These are phyloP conservation scores for Alternaria panax DNA, from an alignment of 2,329 filamentous ascomycete genomes.

Conservation along the genomic window DNA sequence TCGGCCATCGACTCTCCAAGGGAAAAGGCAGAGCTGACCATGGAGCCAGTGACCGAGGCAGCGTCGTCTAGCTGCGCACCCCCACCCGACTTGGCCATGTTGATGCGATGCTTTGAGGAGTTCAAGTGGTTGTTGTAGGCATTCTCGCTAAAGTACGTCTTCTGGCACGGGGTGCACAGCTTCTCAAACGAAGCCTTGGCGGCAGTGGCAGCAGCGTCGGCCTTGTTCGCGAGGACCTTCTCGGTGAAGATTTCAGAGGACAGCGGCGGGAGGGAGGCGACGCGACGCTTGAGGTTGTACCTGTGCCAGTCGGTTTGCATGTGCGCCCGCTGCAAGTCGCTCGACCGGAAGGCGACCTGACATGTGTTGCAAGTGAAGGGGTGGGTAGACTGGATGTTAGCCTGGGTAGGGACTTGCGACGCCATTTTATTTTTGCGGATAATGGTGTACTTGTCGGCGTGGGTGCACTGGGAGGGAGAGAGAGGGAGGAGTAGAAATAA, in stretches of 20 bases:
- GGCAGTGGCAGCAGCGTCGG: slow-evolving; percentile 81
- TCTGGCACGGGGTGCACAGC: slow-evolving; percentile 80
- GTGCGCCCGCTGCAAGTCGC: slow-evolving; percentile 89
- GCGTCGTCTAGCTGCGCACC: slow-evolving; percentile 65
- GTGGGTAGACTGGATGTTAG: slow-evolving; percentile 60
- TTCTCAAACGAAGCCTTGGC: slow-evolving; percentile 90
- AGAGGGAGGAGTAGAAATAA: slow-evolving; percentile 23
- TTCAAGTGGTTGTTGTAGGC: slow-evolving; percentile 91
- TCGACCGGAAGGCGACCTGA: slow-evolving; percentile 93
- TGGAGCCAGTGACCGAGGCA: slow-evolving; percentile 67
- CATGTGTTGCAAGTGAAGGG: slow-evolving; percentile 99
- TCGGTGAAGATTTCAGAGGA: slow-evolving; percentile 93
- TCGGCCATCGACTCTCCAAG: slow-evolving; percentile 77
- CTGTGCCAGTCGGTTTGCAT: slow-evolving; percentile 99
- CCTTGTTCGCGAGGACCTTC: slow-evolving; percentile 91
- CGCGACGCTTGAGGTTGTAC: slow-evolving; percentile 94
- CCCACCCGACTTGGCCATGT: slow-evolving; percentile 59
- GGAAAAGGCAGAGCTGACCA: slow-evolving; percentile 91
- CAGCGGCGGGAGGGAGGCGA: slow-evolving; percentile 88
- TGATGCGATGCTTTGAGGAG: slow-evolving; percentile 86
- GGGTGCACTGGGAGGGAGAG: slow-evolving; percentile 4
- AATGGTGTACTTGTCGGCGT: background rate
- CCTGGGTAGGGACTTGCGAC: slow-evolving; percentile 44
- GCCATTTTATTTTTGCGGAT: slow-evolving; percentile 45
- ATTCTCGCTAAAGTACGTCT: slow-evolving; percentile 96